Evolutionary conservation across 495 filamentous ascomycete species (phyloP), one percentile per base, ranked within the genome.

Genomic region (Hapsidospora chrysogenum): DNA sequence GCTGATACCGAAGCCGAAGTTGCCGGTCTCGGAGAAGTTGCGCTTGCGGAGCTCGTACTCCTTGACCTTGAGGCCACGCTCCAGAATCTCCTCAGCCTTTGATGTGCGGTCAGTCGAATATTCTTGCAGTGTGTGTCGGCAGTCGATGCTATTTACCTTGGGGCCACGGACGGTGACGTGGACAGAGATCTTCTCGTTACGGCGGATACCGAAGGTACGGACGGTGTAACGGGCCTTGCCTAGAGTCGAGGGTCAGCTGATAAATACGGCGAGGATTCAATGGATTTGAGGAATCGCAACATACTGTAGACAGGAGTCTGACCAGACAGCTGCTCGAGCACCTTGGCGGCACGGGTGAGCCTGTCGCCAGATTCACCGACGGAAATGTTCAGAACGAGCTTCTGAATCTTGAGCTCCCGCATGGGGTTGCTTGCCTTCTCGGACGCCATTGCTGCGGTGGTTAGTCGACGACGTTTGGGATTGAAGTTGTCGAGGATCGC

Each of bases 351-450:
- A 74, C 92, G 80, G 51, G 92, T 99, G 56, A 99, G 78, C 78
- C 92, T 92, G 66, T 99, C 92, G 78, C 92, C 92, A 74, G 92
- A 96, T 73, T 99, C 92, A 67, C 92, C 92, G 60, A 99, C 92
- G 41, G 79, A 93, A 74, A 99, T 99, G 77, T 99, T 99, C 57
- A 99, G 86, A 60, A 96, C 89, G 65, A 99, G 84, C 74, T 99
- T 99, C 69, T 94, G 84, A 70, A 99, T 93, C 70, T 84, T 81
- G 58, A 99, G 82, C 71, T 96, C 86, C 67, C 85, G 80, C 92
- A 96, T 96, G 65, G 89, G 86, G 74, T 97, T 97, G 53, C 71
- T 66, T 64, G 68, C 67, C 72, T 96, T 87, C 57, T 84, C 72
- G 61, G 63, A 57, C 57, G 29, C 29, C 29, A 33, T 39, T 17